These are phyloP conservation scores for Melampsora larici-populina DNA, from an alignment of 1,284 basidiomycete genomes.

Conservation along the genomic window DNA sequence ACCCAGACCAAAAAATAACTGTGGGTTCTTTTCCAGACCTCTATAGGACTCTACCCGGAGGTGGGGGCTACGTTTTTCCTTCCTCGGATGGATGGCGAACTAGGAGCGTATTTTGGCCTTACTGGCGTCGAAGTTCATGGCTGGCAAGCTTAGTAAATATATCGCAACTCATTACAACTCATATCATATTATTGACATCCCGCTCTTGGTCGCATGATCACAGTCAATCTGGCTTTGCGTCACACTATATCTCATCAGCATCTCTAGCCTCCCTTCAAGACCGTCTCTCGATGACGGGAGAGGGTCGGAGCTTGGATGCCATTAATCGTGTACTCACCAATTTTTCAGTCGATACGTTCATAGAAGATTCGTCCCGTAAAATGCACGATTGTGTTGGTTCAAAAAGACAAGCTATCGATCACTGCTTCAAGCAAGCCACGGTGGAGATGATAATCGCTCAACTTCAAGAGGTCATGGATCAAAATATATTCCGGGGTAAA, in stretches of 20 bases:
- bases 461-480: slow-evolving; percentile 58
- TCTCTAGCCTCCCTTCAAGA: slow-evolving; percentile 65
- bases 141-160: slow-evolving; percentile 73
- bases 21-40: slow-evolving; percentile 46
- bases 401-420: slow-evolving; percentile 71
- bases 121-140: slow-evolving; percentile 73
- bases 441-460: slow-evolving; percentile 69
- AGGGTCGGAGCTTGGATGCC: slow-evolving; percentile 54
- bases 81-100: slow-evolving; percentile 79
- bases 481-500: slow-evolving; percentile 56
- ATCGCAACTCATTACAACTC: slow-evolving; percentile 41
- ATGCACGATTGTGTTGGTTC: slow-evolving; percentile 60
- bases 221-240: slow-evolving; percentile 83
- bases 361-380: slow-evolving; percentile 18
- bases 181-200: slow-evolving; percentile 31
- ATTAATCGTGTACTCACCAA: slow-evolving; percentile 68
- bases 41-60: slow-evolving; percentile 66
- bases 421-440: slow-evolving; percentile 67
- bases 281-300: slow-evolving; percentile 54
- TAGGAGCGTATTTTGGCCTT: slow-evolving; percentile 90
- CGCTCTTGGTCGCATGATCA: not conserved
- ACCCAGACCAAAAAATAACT: too few relatives aligned
- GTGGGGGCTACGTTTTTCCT: slow-evolving; percentile 90
- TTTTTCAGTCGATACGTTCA: slow-evolving; percentile 59
- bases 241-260: slow-evolving; percentile 77